These are phyloP conservation scores for Myxozyma vanderwaltii DNA, from an alignment of 805 yeast genomes.

Conservation along the genomic window DNA sequence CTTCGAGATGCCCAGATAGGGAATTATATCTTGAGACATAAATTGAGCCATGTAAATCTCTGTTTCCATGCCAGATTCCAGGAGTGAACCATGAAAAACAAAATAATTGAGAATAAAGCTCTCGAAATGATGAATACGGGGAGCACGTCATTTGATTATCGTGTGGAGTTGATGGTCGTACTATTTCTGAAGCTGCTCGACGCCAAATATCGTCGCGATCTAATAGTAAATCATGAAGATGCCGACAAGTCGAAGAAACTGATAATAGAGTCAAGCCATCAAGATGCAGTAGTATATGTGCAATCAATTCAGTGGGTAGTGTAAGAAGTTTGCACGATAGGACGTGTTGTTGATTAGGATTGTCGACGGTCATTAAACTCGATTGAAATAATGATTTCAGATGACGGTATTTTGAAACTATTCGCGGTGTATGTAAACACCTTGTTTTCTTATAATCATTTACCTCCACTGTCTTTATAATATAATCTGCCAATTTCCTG, in stretches of 20 bases:
- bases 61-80: constrained; percentile 40
- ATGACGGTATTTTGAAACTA: not conserved
- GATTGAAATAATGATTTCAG: not conserved
- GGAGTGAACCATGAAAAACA: constrained; percentile 37
- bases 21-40: constrained; percentile 34
- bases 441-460: not conserved
- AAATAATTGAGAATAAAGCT: constrained; percentile 27
- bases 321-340: not conserved
- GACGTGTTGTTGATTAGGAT: not conserved
- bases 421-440: not conserved
- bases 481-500: not conserved
- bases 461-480: not conserved
- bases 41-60: constrained; percentile 35
- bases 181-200: constrained; percentile 14
- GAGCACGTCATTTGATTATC: constrained; percentile 10
- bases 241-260: constrained; percentile 29
- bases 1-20: constrained; percentile 31
- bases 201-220: constrained; percentile 34
- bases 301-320: constrained; percentile 34
- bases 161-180: constrained; percentile 19
- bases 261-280: constrained; percentile 30
- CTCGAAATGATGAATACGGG: constrained; percentile 32
- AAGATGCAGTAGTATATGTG: constrained; percentile 19
- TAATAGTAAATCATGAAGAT: constrained; percentile 14
- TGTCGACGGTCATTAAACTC: not conserved